These are phyloP conservation scores for Apiotrichum montevideense DNA, from an alignment of 1,284 basidiomycete genomes.

Conservation along the genomic window DNA sequence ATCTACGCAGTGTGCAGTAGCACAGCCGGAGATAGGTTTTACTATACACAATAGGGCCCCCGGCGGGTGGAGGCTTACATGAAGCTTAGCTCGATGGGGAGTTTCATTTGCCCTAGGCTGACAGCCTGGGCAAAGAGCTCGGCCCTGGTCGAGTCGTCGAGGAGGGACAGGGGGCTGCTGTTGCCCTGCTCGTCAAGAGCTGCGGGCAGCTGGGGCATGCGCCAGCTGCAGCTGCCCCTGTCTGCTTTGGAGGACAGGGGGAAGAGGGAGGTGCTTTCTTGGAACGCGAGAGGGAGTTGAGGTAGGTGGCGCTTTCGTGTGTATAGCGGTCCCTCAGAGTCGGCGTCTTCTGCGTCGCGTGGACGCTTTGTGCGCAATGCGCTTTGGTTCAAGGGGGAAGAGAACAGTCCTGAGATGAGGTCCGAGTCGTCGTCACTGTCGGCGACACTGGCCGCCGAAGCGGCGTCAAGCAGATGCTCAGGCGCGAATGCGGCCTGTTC, in stretches of 20 bases:
- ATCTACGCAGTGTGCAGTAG: no score
- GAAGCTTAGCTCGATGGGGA: slow-evolving; percentile 28
- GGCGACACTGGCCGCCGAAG: no score
- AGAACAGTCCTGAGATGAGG: no score
- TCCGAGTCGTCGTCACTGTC: no score
- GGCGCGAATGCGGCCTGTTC: background rate
- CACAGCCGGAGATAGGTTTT: no score
- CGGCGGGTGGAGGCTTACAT: slow-evolving; percentile 10
- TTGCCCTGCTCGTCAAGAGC: slow-evolving; percentile 1
- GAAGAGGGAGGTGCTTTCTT: no score
- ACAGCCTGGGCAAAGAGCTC: slow-evolving; percentile 7
- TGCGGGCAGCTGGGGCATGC: background rate
- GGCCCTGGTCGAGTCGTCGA: slow-evolving; percentile 3
- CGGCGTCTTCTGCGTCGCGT: background rate
- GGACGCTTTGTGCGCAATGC: background rate
- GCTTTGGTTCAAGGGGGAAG: background rate
- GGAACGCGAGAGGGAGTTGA: no score
- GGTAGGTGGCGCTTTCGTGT: background rate
- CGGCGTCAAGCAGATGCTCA: background rate
- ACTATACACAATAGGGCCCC: background rate
- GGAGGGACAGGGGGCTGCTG: slow-evolving; percentile 4
- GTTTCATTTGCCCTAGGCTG: slow-evolving; percentile 16
- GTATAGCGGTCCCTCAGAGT: background rate
- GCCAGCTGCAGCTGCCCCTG: background rate
- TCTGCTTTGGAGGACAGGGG: no score